Conservation (phyloP, 768 basidiomycete genomes). For the Cubamyces lactineus region DNA sequence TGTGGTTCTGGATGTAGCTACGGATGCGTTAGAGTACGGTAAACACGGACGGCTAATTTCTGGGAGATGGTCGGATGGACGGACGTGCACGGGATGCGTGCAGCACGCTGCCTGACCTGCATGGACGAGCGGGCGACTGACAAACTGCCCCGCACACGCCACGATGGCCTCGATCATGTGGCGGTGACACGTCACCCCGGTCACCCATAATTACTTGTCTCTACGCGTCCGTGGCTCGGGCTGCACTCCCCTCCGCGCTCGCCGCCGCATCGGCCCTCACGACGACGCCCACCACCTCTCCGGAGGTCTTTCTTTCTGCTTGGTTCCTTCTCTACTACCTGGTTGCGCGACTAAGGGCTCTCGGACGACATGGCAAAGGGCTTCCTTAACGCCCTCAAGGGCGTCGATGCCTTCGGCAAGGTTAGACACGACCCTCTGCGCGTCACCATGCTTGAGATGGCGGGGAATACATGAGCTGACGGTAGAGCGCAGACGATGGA, state of each 20-base stretch:
- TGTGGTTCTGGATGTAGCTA: constrained; percentile 7
- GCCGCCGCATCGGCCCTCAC: constrained; percentile 5
- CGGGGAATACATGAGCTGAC: neutral
- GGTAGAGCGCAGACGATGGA: constrained; percentile 78
- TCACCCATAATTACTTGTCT: constrained; percentile 15
- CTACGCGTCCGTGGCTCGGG: constrained; percentile 5
- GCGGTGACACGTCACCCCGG: constrained; percentile 26
- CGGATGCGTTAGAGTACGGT: constrained; percentile 5
- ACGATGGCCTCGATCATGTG: constrained; percentile 22
- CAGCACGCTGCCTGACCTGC: neutral
- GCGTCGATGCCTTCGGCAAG: constrained; percentile 99
- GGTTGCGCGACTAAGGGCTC: constrained; percentile 23
- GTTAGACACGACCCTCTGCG: constrained; percentile 46
- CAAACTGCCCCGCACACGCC: constrained; percentile 1
- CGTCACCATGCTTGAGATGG: neutral
- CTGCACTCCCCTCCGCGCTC: neutral
- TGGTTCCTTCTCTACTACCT: constrained; percentile 19
- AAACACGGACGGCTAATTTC: constrained; percentile 22
- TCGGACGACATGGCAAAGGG: constrained; percentile 57
- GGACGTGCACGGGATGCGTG: neutral
- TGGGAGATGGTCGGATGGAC: constrained; percentile 26
- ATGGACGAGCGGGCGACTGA: too few relatives aligned
- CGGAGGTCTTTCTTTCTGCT: constrained; percentile 17
- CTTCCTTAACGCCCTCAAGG: constrained; percentile 76
- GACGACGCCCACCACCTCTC: constrained; percentile 17